These are phyloP conservation scores for Candida incommunis DNA, from an alignment of 805 yeast species.

Conservation along the genomic window DNA sequence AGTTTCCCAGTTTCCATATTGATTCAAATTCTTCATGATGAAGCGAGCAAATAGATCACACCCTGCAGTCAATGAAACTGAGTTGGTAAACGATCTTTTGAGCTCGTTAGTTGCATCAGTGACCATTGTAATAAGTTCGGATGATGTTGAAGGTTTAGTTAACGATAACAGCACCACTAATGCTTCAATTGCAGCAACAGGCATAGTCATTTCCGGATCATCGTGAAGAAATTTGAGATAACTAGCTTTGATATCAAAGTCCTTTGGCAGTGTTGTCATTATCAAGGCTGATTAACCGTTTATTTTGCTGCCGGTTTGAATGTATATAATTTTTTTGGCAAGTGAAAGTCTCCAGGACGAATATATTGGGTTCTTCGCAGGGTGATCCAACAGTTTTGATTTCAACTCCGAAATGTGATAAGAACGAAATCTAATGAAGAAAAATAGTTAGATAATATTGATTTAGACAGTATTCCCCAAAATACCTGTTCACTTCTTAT, in stretches of 20 bases:
- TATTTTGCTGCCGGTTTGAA: too few relatives aligned
- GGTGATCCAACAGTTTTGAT: too few relatives aligned
- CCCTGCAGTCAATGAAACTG: conserved; percentile 90
- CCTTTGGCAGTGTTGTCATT: too few relatives aligned
- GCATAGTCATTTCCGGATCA: conserved; percentile 97
- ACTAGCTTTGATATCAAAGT: conserved; percentile 69
- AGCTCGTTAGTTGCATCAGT: conserved; percentile 62
- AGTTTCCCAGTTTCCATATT: conserved; percentile 84
- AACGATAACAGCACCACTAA: conserved; percentile 69
- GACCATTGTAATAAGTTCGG: conserved; percentile 75
- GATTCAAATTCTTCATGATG: conserved; percentile 77
- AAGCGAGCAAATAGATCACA: conserved; percentile 93
- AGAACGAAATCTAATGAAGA: too few relatives aligned
- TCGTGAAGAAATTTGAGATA: conserved; percentile 71
- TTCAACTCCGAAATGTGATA: too few relatives aligned
- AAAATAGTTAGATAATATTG: too few relatives aligned
- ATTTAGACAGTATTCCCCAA: too few relatives aligned
- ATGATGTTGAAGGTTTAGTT: conserved; percentile 84
- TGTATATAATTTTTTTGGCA: too few relatives aligned
- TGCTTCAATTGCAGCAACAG: conserved; percentile 95
- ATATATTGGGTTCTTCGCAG: too few relatives aligned
- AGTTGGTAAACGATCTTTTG: conserved; percentile 71
- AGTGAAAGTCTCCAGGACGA: too few relatives aligned
- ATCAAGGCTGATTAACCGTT: too few relatives aligned
- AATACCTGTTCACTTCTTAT: too few relatives aligned